Base-by-base conservation (phyloP, 2,329 filamentous ascomycete genomes). In the Claviceps sp. region DNA sequence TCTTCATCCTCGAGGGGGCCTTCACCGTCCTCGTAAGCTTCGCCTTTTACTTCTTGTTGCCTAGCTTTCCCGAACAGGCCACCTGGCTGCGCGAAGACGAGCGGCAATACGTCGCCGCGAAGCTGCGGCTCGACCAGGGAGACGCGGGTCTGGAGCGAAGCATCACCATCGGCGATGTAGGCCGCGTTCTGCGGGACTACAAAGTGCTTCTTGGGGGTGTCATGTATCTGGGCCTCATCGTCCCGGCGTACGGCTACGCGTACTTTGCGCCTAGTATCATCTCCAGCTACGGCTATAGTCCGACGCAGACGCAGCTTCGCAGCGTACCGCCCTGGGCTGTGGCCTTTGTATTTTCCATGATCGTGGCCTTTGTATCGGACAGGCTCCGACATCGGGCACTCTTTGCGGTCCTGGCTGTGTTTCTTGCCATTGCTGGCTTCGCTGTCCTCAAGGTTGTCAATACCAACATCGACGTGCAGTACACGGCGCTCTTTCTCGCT, bases 221-320 rank as follows among this genome's bases (percentile, higher is more conserved):
- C 65, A 89, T 89, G 85, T 91, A 90, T 67, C 82, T 90, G 59
- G 86, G 85, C 11, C 73, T 89, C 54, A 81, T 89, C 57, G 84
- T 90, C 1, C 84, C 86, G 0, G 85, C 84, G 4, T 89, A 89
- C 63, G 76, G 82, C 59, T 90, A 87, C 61, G 85, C 86, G 46
- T 89, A 86, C 70, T 90, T 90, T 60, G 76, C 83, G 2, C 84
- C 86, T 0, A 77, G 79, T 41, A 89, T 89, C 62, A 79, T 90
- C 62, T 68, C 73, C 58, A 78, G 75, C 7, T 88, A 84, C 62
- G 72, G 82, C 41, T 88, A 84, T 67, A 63, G 64, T 55, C 54
- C 74, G 5, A 82, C 80, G 54, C 63, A 76, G 62, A 80, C 77
- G 0, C 78, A 81, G 66, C 70, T 81, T 48, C 70, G 75, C 59